Percentiles rank a stretch among this genome's conserved stretches.
Conservation (phyloP, 176 grass and related monocot genomes). For the Oryza longistaminata region DNA sequence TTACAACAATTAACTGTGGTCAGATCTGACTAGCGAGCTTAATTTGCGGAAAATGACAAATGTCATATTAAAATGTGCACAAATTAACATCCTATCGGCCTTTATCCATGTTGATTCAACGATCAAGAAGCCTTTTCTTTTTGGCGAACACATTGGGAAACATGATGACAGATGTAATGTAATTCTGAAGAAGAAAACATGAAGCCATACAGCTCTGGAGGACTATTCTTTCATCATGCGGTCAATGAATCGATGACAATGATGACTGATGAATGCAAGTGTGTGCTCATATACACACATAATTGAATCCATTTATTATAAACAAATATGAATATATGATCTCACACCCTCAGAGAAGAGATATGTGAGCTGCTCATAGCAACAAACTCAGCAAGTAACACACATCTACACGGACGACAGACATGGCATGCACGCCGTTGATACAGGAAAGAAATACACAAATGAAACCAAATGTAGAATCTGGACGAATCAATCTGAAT, state of each 20-base stretch:
- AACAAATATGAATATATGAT: background rate
- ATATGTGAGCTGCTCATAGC: background rate
- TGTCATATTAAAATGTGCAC: too few species aligned
- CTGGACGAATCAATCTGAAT: background rate
- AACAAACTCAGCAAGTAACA: background rate
- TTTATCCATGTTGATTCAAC: background rate
- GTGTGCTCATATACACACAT: background rate
- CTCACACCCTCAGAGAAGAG: background rate
- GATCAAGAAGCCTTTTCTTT: too few species aligned
- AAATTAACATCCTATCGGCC: background rate
- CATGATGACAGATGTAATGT: background rate
- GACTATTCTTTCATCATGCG: too few species aligned
- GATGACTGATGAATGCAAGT: background rate
- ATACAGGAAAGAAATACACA: background rate
- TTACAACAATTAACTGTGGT: too few species aligned
- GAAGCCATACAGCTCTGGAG: background rate
- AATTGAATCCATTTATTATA: slow-evolving; percentile 20
- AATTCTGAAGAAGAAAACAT: background rate
- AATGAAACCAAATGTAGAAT: background rate
- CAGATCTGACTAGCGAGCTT: too few species aligned
- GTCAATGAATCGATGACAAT: background rate
- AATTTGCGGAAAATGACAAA: too few species aligned
- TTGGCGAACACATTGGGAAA: too few species aligned
- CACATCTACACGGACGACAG: background rate
- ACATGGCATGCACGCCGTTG: background rate